phyloP scores from a whole-genome alignment of 805 yeast genomes.

The Lipomyces yamanashiensis region DNA sequence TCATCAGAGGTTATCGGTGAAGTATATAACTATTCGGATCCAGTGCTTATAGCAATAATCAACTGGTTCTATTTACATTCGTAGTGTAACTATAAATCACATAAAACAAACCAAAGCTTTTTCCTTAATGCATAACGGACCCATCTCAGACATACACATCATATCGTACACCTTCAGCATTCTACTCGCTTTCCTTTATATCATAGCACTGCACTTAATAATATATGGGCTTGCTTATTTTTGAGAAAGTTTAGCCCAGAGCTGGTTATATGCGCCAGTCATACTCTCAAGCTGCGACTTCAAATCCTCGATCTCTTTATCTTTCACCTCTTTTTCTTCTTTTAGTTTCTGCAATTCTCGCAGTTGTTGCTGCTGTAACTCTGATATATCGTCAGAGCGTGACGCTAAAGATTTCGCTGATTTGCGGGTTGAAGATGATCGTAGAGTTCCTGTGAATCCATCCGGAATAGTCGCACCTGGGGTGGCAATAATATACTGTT shows the following conservation, averaged over 20 bases:
- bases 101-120: too few species aligned
- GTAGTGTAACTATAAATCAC: too few species aligned
- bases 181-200: too few species aligned
- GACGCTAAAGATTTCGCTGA: background rate
- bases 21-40: too few species aligned
- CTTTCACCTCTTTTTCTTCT: background rate
- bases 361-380: background rate
- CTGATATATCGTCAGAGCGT: background rate
- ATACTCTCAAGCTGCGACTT: background rate
- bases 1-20: too few species aligned
- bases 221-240: background rate
- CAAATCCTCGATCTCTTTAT: constrained; percentile 1
- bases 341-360: background rate
- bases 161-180: too few species aligned
- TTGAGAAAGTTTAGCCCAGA: constrained; percentile 9
- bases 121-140: too few species aligned
- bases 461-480: background rate
- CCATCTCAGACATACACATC: too few species aligned
- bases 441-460: background rate
- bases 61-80: too few species aligned
- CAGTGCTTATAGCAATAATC: too few species aligned
- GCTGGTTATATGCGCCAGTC: constrained; percentile 18
- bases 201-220: too few species aligned
- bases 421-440: background rate
- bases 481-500: background rate